phyloP scores from a whole-genome alignment of 2,329 filamentous ascomycete genomes.

The Nakataea oryzae region DNA sequence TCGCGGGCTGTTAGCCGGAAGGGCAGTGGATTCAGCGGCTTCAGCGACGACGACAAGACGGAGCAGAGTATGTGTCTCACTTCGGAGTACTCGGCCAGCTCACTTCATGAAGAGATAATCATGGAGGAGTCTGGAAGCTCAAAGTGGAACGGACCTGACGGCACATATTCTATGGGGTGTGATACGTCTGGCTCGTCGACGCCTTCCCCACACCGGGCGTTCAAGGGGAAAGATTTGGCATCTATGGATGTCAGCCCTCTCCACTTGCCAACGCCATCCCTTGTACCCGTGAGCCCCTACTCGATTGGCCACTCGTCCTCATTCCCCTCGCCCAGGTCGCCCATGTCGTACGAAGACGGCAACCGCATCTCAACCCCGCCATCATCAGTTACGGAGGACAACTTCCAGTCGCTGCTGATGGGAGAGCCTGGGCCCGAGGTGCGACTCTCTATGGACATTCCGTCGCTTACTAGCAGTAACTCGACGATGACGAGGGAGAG shows the following conservation, averaged over 20 bases:
- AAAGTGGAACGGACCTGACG: conserved; percentile 14
- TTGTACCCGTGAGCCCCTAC: conserved; percentile 51
- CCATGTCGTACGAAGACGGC: conserved; percentile 55
- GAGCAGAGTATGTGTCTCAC: conserved; percentile 28
- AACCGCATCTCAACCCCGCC: conserved; percentile 65
- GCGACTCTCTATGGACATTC: conserved; percentile 59
- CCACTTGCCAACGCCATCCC: conserved; percentile 29
- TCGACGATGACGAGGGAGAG: conserved; percentile 69
- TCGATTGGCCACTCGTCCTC: conserved; percentile 56
- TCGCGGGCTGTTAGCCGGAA: conserved; percentile 26
- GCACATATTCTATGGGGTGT: conserved; percentile 12
- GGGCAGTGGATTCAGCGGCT: conserved; percentile 33
- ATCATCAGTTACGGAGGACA: conserved; percentile 63
- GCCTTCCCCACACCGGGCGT: conserved; percentile 31
- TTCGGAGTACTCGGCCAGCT: conserved; percentile 36
- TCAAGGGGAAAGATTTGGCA: conserved; percentile 32
- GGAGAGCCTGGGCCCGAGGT: conserved; percentile 65
- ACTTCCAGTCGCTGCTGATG: conserved; percentile 60
- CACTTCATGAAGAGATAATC: conserved; percentile 41
- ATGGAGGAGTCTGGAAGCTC: conserved; percentile 31
- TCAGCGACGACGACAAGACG: conserved; percentile 29
- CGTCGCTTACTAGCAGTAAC: conserved; percentile 64
- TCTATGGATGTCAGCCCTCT: conserved; percentile 40
- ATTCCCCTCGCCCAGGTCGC: conserved; percentile 58
- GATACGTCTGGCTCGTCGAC: conserved; percentile 29